Evolutionary conservation across 2,329 filamentous ascomycete genomes (phyloP).

Genomic region (Cercospora citrullina): DNA sequence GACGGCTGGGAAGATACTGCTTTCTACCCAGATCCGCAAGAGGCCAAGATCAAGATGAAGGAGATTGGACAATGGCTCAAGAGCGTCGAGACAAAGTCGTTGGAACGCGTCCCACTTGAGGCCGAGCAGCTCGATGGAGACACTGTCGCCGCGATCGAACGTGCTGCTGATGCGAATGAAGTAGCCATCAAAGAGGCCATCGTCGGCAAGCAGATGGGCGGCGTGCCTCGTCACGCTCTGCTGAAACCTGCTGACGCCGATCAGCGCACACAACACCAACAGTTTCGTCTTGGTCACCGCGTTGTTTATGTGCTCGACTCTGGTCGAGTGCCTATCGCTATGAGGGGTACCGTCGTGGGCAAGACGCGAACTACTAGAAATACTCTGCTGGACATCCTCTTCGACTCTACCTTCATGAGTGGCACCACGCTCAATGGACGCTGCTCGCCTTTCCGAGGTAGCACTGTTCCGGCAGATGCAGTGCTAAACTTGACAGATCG

Average conservation of each 20-base stretch:
- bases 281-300: slow-evolving; percentile 81
- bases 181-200: slow-evolving; percentile 49
- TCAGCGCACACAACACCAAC: slow-evolving; percentile 82
- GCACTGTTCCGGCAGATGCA: slow-evolving; percentile 83
- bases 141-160: slow-evolving; percentile 77
- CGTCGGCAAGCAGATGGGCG: slow-evolving; percentile 69
- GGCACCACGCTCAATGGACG: slow-evolving; percentile 88
- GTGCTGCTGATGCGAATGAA: slow-evolving; percentile 66
- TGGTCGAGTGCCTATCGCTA: slow-evolving; percentile 91
- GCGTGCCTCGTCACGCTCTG: slow-evolving; percentile 81
- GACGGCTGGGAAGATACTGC: slow-evolving; percentile 83
- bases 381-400: slow-evolving; percentile 84
- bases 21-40: slow-evolving; percentile 72
- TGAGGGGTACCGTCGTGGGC: slow-evolving; percentile 89
- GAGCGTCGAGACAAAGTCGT: slow-evolving; percentile 82
- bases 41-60: slow-evolving; percentile 79
- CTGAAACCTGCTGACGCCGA: slow-evolving; percentile 96
- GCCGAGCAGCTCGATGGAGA: slow-evolving; percentile 94
- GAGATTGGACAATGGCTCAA: slow-evolving; percentile 95
- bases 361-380: slow-evolving; percentile 84
- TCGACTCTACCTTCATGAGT: slow-evolving; percentile 95
- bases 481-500: slow-evolving; percentile 83
- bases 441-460: slow-evolving; percentile 89
- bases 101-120: slow-evolving; percentile 93
- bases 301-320: slow-evolving; percentile 90